Conservation (phyloP, 2,329 filamentous ascomycete genomes). For the Pseudohalonectria lignicola region DNA sequence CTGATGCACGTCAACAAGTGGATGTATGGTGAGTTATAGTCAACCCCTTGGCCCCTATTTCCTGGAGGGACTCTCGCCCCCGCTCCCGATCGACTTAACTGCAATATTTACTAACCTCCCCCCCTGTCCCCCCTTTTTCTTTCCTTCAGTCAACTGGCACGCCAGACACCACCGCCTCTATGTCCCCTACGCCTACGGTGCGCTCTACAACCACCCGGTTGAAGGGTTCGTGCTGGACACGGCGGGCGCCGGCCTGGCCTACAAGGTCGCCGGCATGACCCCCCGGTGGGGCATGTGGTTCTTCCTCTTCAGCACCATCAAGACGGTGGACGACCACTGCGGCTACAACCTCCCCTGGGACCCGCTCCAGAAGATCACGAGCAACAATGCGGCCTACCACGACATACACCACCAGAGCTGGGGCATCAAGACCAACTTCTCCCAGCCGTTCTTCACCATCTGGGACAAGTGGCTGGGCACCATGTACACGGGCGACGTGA, state of each 20-base stretch:
- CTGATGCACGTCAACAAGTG: constrained; percentile 97
- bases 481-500: constrained; percentile 60
- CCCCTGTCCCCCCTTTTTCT: no score
- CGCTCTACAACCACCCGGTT: constrained; percentile 91
- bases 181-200: constrained; percentile 93
- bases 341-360: constrained; percentile 95
- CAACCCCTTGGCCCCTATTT: no score
- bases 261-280: constrained; percentile 74
- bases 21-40: constrained; percentile 68
- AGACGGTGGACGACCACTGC: constrained; percentile 96
- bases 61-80: no score
- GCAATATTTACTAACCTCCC: no score
- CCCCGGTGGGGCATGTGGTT: constrained; percentile 79
- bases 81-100: no score
- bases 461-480: constrained; percentile 82
- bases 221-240: constrained; percentile 94
- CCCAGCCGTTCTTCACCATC: constrained; percentile 88
- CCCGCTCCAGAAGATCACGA: constrained; percentile 80
- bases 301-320: constrained; percentile 81
- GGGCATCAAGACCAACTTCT: constrained; percentile 95
- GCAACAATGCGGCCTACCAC: constrained; percentile 93
- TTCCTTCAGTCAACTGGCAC: constrained; percentile 83
- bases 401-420: constrained; percentile 98
- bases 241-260: constrained; percentile 72
- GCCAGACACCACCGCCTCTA: constrained; percentile 94